These are phyloP conservation scores for Triticum urartu DNA, from an alignment of 176 grass and related monocot genomes.

Conservation along the genomic window DNA sequence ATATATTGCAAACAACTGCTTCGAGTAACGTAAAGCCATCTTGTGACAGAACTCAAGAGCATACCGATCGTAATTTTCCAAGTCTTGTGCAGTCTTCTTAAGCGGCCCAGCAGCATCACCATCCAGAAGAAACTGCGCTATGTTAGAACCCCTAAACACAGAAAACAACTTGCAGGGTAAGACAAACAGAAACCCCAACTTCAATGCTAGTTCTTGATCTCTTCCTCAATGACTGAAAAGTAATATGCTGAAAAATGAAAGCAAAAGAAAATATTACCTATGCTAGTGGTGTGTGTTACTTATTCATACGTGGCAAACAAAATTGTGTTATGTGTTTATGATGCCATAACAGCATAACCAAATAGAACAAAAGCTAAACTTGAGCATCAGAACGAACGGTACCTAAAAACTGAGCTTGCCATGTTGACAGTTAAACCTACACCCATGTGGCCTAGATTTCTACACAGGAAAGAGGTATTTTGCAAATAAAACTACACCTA, in stretches of 20 bases:
- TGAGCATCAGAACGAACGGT: neutral
- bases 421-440: neutral
- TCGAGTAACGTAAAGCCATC: slow-evolving; percentile 55
- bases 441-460: neutral
- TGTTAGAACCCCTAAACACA: slow-evolving; percentile 48
- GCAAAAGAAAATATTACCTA: neutral
- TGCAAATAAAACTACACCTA: neutral
- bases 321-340: neutral
- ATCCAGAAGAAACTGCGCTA: slow-evolving; percentile 73
- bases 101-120: slow-evolving; percentile 52
- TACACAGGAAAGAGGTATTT: neutral
- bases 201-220: neutral
- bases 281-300: neutral
- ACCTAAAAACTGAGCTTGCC: neutral
- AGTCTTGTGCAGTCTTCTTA: slow-evolving; percentile 52
- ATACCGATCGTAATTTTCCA: slow-evolving; percentile 34
- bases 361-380: neutral
- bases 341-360: neutral
- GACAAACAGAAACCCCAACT: neutral
- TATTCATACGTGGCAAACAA: neutral
- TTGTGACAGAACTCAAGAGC: slow-evolving; percentile 50
- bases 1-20: slow-evolving; percentile 78
- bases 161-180: slow-evolving; percentile 10
- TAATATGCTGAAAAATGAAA: neutral
- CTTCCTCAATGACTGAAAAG: neutral